phyloP scores from a whole-genome alignment of 2,329 filamentous ascomycete genomes.

The Beauveria brongniartii region DNA sequence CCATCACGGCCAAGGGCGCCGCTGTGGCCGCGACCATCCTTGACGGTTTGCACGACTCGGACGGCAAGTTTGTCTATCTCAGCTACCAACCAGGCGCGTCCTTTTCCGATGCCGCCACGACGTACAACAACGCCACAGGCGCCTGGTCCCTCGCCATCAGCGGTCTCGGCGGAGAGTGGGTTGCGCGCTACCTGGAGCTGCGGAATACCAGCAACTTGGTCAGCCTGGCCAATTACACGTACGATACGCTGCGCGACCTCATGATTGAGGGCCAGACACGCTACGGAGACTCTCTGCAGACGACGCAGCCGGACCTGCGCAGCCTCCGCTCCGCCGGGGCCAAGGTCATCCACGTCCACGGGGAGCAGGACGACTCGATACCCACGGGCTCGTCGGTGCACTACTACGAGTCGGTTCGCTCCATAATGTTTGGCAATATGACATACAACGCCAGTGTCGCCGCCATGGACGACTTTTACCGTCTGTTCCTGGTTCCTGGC shows the following conservation, averaged over 20 bases:
- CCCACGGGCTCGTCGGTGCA: conserved; percentile 44
- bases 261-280: conserved; percentile 39
- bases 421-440: conserved; percentile 37
- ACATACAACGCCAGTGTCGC: conserved; percentile 29
- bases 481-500: conserved; percentile 35
- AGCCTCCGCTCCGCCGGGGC: conserved; percentile 40
- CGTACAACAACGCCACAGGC: conserved; percentile 22
- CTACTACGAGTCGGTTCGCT: conserved; percentile 45
- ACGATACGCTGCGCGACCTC: conserved; percentile 44
- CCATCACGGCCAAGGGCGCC: conserved; percentile 24
- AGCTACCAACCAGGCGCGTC: conserved; percentile 24
- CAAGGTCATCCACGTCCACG: conserved; percentile 50
- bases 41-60: conserved; percentile 28
- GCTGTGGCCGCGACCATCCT: conserved; percentile 25
- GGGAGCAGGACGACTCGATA: conserved; percentile 44
- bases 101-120: conserved; percentile 26
- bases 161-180: conserved; percentile 25
- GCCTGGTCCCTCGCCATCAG: conserved; percentile 24
- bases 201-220: conserved; percentile 27
- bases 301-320: conserved; percentile 43
- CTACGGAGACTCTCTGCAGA: conserved; percentile 44
- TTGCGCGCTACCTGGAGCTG: conserved; percentile 33
- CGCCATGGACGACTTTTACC: conserved; percentile 40
- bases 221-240: conserved; percentile 37
- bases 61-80: conserved; percentile 28